Evolutionary conservation across 78 protist genomes (phyloP).

Genomic region (Isochrysis galbana): DNA sequence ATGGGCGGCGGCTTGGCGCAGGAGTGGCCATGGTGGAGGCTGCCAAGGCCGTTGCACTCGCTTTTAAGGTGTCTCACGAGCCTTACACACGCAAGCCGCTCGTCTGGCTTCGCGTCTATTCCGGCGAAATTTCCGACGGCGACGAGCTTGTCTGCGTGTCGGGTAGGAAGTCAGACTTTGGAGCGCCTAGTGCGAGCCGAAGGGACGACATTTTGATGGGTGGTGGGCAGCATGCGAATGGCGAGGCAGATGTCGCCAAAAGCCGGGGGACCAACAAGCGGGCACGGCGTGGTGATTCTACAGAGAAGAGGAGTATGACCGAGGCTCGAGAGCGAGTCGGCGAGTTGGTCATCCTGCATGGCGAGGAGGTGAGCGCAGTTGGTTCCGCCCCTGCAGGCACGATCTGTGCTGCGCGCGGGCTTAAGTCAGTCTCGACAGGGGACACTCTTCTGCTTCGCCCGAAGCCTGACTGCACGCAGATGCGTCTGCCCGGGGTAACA

Average conservation of each 20-base stretch:
- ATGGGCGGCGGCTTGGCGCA: neutral
- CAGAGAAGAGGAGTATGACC: no score
- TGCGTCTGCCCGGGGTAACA: conserved; percentile 69
- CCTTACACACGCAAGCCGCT: neutral
- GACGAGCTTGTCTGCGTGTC: neutral
- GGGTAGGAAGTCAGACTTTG: neutral
- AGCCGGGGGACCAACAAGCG: no score
- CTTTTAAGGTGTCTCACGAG: neutral
- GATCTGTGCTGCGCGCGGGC: conserved; percentile 28
- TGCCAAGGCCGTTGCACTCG: neutral
- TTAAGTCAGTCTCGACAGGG: conserved; percentile 9
- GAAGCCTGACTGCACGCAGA: neutral
- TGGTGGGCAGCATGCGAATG: no score
- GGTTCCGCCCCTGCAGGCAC: neutral
- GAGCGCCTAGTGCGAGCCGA: no score
- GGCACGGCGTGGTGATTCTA: no score
- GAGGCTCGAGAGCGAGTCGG: no score
- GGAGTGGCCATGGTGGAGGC: neutral
- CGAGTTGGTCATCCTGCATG: no score
- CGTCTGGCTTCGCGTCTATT: neutral
- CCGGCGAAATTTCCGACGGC: neutral
- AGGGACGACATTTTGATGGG: no score
- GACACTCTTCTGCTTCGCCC: conserved; percentile 19
- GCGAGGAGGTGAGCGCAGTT: no score
- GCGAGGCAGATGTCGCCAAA: no score